A percentile compares a stretch with the other conserved stretches of the same genome.
Evolutionary conservation across 1,284 basidiomycete genomes (phyloP).

Genomic region (Pyrrhoderma noxium): DNA sequence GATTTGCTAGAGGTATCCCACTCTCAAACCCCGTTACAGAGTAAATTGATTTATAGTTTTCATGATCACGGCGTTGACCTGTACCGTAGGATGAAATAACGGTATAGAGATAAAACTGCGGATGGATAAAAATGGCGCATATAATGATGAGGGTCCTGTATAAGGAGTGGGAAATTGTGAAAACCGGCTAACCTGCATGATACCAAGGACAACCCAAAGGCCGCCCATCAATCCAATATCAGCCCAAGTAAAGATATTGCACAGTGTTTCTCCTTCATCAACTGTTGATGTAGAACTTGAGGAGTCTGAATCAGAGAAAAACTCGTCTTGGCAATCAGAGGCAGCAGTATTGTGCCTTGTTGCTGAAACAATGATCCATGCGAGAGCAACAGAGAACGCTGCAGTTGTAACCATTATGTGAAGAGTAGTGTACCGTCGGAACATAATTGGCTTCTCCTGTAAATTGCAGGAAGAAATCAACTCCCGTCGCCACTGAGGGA

Average conservation of each 20-base stretch:
- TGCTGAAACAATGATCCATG: slow-evolving; percentile 75
- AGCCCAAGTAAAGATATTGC: slow-evolving; percentile 85
- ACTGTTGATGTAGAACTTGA: slow-evolving; percentile 30
- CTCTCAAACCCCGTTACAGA: slow-evolving; percentile 55
- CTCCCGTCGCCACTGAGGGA: slow-evolving; percentile 4
- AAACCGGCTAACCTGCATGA: slow-evolving; percentile 59
- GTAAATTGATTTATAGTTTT: slow-evolving; percentile 71
- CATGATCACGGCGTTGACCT: slow-evolving; percentile 72
- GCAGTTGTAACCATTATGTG: slow-evolving; percentile 52
- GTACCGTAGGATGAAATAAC: slow-evolving; percentile 68
- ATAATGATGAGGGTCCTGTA: background rate
- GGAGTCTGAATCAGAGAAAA: slow-evolving; percentile 37
- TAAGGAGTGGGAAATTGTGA: slow-evolving; percentile 20
- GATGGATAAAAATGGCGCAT: slow-evolving; percentile 14
- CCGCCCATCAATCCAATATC: slow-evolving; percentile 87
- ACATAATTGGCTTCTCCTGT: slow-evolving; percentile 74
- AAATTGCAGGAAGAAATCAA: background rate
- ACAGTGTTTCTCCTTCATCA: slow-evolving; percentile 59
- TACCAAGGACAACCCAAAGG: slow-evolving; percentile 70
- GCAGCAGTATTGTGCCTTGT: slow-evolving; percentile 65
- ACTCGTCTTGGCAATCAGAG: slow-evolving; percentile 54
- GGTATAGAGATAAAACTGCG: slow-evolving; percentile 61
- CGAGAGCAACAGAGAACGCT: slow-evolving; percentile 70
- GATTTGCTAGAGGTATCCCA: slow-evolving; percentile 56
- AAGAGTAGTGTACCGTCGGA: slow-evolving; percentile 66